Conservation (phyloP, 495 filamentous ascomycete genomes). For the Platismatia glauca region DNA sequence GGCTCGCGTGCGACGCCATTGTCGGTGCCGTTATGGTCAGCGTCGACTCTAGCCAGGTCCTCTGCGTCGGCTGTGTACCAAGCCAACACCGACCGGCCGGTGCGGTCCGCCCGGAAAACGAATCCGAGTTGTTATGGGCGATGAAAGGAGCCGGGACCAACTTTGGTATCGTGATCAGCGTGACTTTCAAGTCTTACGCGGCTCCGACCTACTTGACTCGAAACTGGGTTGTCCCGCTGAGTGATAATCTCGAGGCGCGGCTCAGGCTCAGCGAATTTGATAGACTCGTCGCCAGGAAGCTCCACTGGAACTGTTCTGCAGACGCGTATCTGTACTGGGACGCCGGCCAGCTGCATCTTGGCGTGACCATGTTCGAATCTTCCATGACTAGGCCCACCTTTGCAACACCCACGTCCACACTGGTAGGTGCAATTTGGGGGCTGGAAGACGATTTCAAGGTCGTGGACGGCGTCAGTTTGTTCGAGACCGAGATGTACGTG, state of each 20-base stretch:
- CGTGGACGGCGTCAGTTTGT: conserved; percentile 45
- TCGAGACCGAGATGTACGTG: conserved; percentile 55
- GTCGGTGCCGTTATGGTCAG: conserved; percentile 51
- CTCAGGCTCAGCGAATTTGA: conserved; percentile 38
- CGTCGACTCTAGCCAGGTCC: conserved; percentile 39
- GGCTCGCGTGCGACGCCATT: conserved; percentile 53
- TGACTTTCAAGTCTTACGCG: conserved; percentile 34
- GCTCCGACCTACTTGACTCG: conserved; percentile 37
- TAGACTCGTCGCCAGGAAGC: conserved; percentile 32
- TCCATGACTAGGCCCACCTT: conserved; percentile 24
- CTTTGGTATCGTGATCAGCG: conserved; percentile 53
- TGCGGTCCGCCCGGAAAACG: too few species aligned
- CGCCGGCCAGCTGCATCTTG: conserved; percentile 39
- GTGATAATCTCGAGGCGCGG: conserved; percentile 32
- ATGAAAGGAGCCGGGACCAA: conserved; percentile 55
- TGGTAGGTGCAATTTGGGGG: too few species aligned
- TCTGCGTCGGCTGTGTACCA: conserved; percentile 47
- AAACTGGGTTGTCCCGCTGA: conserved; percentile 44
- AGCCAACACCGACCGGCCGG: conserved; percentile 34
- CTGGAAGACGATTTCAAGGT: conserved; percentile 23
- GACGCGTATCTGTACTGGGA: conserved; percentile 53
- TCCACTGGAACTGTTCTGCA: conserved; percentile 40
- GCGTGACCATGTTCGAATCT: conserved; percentile 46
- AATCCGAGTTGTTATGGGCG: conserved; percentile 43
- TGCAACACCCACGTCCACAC: too few species aligned